Evolutionary conservation across 495 filamentous ascomycete species (phyloP), one percentile per base, ranked within the genome.

Genomic region (Aspergillus baeticus): DNA sequence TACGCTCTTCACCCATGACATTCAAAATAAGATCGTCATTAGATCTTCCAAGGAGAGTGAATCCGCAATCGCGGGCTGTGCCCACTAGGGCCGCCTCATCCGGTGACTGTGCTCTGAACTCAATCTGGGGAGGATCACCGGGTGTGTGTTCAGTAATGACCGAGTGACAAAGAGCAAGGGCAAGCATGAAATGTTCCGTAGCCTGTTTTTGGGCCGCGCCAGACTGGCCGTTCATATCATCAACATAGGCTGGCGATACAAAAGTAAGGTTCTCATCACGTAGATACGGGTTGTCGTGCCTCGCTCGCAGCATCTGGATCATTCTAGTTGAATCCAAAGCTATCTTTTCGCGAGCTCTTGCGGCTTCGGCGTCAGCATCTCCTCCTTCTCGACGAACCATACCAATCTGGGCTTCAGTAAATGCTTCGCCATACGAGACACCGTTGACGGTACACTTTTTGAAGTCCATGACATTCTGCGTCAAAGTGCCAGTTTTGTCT

Each of bases 391-490:
- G 84, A 69, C 91, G 89, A 69, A 94, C 89, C 88, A 98, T 92
- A 38, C 95, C 95, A 45, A 92, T 87, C 69, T 95, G 88, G 0
- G 95, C 95, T 71, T 99, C 95, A 0, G 95, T 98, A 65, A 96
- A 98, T 0, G 95, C 95, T 72, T 98, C 95, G 41, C 95, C 95
- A 63, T 99, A 99, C 8, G 92, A 83, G 50, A 91, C 80, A 10
- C 95, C 94, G 65, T 98, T 97, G 68, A 99, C 86, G 15, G 90
- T 95, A 55, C 85, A 88, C 66, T 99, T 99, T 71, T 97, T 98
- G 83, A 97, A 99, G 72, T 99, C 95, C 95, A 99, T 99, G 47
- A 98, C 91, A 67, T 99, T 99, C 65, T 99, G 95, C 6, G 95
- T 99, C 61, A 99, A 74, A 5, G 95, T 99, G 34, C 95, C 95